These are phyloP conservation scores for Comarum palustre DNA, from an alignment of 306 rosid genomes.

Conservation along the genomic window DNA sequence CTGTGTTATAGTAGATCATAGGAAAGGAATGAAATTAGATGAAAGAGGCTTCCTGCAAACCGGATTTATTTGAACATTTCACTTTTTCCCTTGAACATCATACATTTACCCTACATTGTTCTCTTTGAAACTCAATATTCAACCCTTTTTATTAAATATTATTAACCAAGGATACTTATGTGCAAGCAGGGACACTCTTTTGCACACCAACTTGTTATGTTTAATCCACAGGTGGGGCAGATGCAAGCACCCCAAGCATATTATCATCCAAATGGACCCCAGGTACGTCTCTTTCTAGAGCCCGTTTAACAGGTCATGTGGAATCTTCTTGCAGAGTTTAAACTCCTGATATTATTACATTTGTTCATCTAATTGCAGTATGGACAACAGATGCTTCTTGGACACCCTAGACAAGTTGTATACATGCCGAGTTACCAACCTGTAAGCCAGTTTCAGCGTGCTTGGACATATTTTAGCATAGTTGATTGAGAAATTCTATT, in stretches of 20 bases:
- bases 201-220: slow-evolving; percentile 62
- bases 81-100: neutral
- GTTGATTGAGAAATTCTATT: neutral
- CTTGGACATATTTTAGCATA: neutral
- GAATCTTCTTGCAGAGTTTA: neutral
- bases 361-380: slow-evolving; percentile 59
- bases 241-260: slow-evolving; percentile 66
- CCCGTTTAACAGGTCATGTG: slow-evolving; percentile 7
- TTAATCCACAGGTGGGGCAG: slow-evolving; percentile 69
- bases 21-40: neutral
- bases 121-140: neutral
- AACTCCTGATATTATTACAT: slow-evolving; percentile 20
- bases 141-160: neutral
- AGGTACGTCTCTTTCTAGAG: slow-evolving; percentile 44
- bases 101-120: neutral
- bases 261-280: slow-evolving; percentile 88
- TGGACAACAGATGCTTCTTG: slow-evolving; percentile 67
- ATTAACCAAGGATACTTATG: slow-evolving; percentile 20
- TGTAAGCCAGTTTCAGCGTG: slow-evolving; percentile 52
- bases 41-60: neutral
- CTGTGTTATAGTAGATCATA: neutral
- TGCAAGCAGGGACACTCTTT: slow-evolving; percentile 66
- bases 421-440: slow-evolving; percentile 76
- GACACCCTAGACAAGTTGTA: slow-evolving; percentile 76
- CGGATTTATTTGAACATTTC: neutral